phyloP scores from a whole-genome alignment of 2,329 filamentous ascomycete genomes.

The Geoglossum cookeanum region DNA sequence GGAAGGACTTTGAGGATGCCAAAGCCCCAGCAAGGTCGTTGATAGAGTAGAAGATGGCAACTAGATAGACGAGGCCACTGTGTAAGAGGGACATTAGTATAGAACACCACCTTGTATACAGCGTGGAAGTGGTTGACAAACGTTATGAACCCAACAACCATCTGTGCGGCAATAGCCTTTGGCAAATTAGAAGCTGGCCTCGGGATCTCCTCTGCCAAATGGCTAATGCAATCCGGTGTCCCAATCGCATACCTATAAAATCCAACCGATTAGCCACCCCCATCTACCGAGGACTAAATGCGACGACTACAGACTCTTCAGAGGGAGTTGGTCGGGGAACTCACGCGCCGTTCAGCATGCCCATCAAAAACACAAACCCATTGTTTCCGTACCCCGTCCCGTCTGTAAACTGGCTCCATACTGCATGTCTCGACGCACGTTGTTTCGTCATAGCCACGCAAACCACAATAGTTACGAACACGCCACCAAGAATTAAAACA shows the following conservation, averaged over 20 bases:
- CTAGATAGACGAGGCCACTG: slow-evolving; percentile 20
- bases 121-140: slow-evolving; percentile 14
- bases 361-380: slow-evolving; percentile 20
- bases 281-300: too few relatives aligned
- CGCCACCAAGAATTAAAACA: slow-evolving; percentile 27
- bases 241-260: slow-evolving; percentile 49
- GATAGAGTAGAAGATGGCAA: slow-evolving; percentile 38
- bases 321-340: slow-evolving; percentile 29
- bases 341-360: slow-evolving; percentile 23
- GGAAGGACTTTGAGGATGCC: slow-evolving; percentile 32
- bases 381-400: slow-evolving; percentile 32
- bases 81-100: slow-evolving; percentile 15
- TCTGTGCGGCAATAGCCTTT: slow-evolving; percentile 31
- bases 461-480: slow-evolving; percentile 19
- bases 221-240: slow-evolving; percentile 43
- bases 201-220: slow-evolving; percentile 46
- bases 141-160: slow-evolving; percentile 31
- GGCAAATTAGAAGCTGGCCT: slow-evolving; percentile 31
- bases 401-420: slow-evolving; percentile 34
- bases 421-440: slow-evolving; percentile 31
- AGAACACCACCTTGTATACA: neutral
- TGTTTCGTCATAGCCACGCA: slow-evolving; percentile 31
- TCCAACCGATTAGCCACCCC: too few relatives aligned
- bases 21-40: slow-evolving; percentile 36
- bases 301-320: too few relatives aligned